phyloP scores from a whole-genome alignment of 106 monocot species.

The Dioscorea alata region DNA sequence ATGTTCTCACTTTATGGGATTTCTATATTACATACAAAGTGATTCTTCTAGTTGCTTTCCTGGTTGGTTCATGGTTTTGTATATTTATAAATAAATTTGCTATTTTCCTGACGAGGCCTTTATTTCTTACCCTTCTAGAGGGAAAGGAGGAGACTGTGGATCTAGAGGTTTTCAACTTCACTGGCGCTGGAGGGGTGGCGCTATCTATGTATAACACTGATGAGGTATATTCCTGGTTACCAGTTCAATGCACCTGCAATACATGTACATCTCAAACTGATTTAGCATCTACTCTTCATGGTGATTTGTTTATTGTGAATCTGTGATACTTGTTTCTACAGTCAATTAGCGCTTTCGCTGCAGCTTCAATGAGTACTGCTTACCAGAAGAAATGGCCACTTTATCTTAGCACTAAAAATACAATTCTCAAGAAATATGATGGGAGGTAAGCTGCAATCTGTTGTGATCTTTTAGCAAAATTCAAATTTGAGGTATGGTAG shows the following conservation, averaged over 20 bases:
- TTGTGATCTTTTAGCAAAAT: too few species aligned
- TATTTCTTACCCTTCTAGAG: conserved; percentile 33
- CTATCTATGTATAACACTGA: conserved; percentile 97
- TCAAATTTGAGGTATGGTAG: too few species aligned
- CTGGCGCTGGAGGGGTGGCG: conserved; percentile 84
- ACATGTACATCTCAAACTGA: neutral
- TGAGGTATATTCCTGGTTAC: conserved; percentile 45
- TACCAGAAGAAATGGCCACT: conserved; percentile 93
- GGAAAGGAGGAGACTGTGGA: conserved; percentile 72
- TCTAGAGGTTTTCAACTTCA: conserved; percentile 82
- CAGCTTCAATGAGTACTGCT: conserved; percentile 90
- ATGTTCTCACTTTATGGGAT: neutral
- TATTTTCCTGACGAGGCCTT: too few species aligned
- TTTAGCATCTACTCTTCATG: neutral
- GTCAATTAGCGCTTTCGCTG: conserved; percentile 93
- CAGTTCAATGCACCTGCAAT: neutral
- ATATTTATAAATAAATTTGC: neutral
- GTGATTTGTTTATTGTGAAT: neutral
- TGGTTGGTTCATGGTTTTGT: neutral
- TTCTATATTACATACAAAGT: too few species aligned
- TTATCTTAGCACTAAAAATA: conserved; percentile 98
- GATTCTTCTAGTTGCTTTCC: neutral
- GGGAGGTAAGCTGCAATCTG: conserved; percentile 49
- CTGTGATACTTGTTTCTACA: conserved; percentile 14
- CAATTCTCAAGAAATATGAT: conserved; percentile 96